Conservation (phyloP, 176 grass and related monocot genomes). For the Secale cereale region DNA sequence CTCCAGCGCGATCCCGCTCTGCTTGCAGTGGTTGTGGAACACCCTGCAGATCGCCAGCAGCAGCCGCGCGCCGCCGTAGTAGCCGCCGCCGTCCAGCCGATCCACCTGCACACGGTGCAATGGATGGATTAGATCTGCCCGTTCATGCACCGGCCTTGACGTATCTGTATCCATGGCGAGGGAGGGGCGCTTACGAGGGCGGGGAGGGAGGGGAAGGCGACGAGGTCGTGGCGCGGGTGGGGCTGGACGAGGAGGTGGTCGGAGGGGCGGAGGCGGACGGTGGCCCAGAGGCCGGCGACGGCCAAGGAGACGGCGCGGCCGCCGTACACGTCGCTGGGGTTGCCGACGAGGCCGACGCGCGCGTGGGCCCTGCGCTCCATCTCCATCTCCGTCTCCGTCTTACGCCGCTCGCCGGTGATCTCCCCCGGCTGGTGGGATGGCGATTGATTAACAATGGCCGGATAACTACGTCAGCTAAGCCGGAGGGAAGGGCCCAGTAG, state of each 20-base stretch:
- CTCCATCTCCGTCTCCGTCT: neutral
- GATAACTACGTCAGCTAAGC: neutral
- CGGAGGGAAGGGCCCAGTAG: too few species aligned
- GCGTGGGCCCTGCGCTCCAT: constrained; percentile 54
- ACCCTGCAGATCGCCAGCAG: constrained; percentile 8
- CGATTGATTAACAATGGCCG: too few species aligned
- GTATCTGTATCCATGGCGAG: too few species aligned
- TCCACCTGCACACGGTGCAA: neutral
- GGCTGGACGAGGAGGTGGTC: constrained; percentile 54
- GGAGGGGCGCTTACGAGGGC: constrained; percentile 25
- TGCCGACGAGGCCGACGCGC: constrained; percentile 69
- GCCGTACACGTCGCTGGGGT: too few species aligned
- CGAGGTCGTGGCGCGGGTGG: constrained; percentile 65
- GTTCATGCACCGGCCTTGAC: neutral
- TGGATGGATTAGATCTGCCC: neutral
- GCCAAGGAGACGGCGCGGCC: constrained; percentile 65
- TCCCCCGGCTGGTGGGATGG: too few species aligned
- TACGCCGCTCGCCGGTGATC: neutral
- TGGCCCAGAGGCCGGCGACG: constrained; percentile 64
- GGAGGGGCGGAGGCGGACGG: constrained; percentile 63
- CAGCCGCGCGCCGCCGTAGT: constrained; percentile 13
- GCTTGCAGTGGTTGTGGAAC: neutral
- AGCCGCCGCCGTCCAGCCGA: neutral
- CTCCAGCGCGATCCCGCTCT: constrained; percentile 34
- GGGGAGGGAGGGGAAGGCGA: constrained; percentile 63